A percentile compares a stretch with the other conserved stretches of the same genome.
Conservation (phyloP, 345 rosid genomes). For the Psidium friedrichsthalianum region DNA sequence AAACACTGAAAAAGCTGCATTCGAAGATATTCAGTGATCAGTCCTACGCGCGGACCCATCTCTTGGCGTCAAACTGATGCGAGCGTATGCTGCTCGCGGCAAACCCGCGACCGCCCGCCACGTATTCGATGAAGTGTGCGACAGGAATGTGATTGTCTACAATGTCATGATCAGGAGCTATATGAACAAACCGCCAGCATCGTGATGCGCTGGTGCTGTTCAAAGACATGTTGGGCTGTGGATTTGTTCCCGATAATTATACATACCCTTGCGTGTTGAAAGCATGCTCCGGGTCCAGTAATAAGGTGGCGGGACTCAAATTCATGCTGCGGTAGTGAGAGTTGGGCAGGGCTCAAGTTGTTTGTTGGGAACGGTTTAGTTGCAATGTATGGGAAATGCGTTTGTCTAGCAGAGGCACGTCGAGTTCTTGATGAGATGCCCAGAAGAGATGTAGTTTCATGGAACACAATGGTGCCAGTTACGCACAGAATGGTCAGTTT, state of each 20-base stretch:
- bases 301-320: not conserved
- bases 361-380: constrained; percentile 34
- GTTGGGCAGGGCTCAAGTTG: constrained; percentile 15
- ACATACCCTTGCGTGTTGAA: constrained; percentile 7
- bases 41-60: not conserved
- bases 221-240: not conserved
- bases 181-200: not conserved
- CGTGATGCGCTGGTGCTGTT: not conserved
- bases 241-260: constrained; percentile 1
- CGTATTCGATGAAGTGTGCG: constrained; percentile 2
- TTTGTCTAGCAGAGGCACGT: constrained; percentile 21
- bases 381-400: constrained; percentile 41
- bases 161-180: constrained; percentile 8
- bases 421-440: constrained; percentile 33
- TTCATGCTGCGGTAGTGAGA: constrained; percentile 2
- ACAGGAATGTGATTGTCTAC: constrained; percentile 6
- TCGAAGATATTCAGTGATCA: not conserved
- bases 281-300: constrained; percentile 2
- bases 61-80: constrained; percentile 1
- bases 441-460: constrained; percentile 30
- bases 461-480: constrained; percentile 58
- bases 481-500: constrained; percentile 39
- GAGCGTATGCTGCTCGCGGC: constrained; percentile 2
- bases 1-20: constrained; percentile 1
- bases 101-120: not conserved